Base-by-base conservation (phyloP, 2,329 filamentous ascomycete genomes). In the Penicillium expansum region DNA sequence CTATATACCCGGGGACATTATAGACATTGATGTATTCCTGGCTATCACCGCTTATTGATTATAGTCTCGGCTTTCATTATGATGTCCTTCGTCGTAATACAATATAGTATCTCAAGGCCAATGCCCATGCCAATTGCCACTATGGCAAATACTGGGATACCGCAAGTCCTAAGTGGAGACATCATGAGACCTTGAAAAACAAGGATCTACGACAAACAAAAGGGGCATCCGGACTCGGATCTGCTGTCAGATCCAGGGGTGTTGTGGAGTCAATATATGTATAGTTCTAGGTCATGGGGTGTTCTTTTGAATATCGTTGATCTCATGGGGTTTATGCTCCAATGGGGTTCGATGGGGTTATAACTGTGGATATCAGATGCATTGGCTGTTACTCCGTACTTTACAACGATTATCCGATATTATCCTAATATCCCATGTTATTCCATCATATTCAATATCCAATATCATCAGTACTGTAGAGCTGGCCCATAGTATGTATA, bases 121-220 rank as follows among this genome's bases (percentile, higher is more conserved):
- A 45, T 37, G 7, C 4, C 4, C 37, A 45, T 37, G 9, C 27
- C 37, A 51, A 41, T 42, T 30, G 29, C 35, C 33, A 50, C 45
- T 16, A 9, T 18, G 16, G 11, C 27, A n/a, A 49, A 37, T 10
- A 39, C 30, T 33, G 49, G 33, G 49, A 52, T 52, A 57, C 50
- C 43, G 55, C 55, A 37, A 56, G 11, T 48, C 32, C 5, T 7
- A 37, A 48, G 53, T 52, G 58, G 52, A 57, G 49, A 33, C 62
- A 66, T 68, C 67, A 68, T 68, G 67, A 50, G 66, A 67, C 66
- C 62, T 48, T 39, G 39, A 61, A 60, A 62, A 65, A 62, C 64
- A 66, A 65, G 7, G 24, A 52, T 33, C 52, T 48, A 35, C 33
- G 27, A 39, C 14, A 48, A 42, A 33, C 24, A 43, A 35, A 56